Conservation (phyloP, 2,329 filamentous ascomycete genomes). For the Lachnellula subtilissima region DNA sequence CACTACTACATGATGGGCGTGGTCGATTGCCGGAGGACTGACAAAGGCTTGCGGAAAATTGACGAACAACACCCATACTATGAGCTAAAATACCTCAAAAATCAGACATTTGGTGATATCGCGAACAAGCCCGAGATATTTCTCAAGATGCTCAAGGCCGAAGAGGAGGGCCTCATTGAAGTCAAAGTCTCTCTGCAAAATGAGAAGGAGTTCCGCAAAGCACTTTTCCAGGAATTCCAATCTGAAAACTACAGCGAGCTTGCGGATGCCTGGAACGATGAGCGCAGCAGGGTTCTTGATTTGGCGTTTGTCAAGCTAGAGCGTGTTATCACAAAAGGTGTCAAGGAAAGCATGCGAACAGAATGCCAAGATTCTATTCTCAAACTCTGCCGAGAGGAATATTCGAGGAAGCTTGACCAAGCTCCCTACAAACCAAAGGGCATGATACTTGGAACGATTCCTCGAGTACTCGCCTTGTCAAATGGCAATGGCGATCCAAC, state of each 20-base stretch:
- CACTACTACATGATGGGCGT: conserved; percentile 79
- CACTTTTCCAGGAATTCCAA: conserved; percentile 77
- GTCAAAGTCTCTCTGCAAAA: conserved; percentile 75
- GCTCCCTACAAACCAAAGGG: conserved; percentile 94
- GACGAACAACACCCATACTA: conserved; percentile 95
- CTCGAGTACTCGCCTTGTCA: conserved; percentile 80
- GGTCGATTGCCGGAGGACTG: conserved; percentile 83
- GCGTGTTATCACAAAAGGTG: conserved; percentile 77
- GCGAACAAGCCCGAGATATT: conserved; percentile 83
- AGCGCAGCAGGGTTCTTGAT: conserved; percentile 81
- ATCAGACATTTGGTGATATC: conserved; percentile 78
- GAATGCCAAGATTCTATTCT: conserved; percentile 91
- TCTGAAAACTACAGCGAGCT: conserved; percentile 95
- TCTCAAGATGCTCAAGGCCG: conserved; percentile 94
- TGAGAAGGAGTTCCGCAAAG: conserved; percentile 68
- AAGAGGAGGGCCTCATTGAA: conserved; percentile 87
- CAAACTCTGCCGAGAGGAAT: conserved; percentile 83
- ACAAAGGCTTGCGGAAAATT: conserved; percentile 89
- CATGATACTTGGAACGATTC: conserved; percentile 81
- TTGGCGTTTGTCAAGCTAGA: conserved; percentile 77
- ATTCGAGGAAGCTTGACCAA: conserved; percentile 85
- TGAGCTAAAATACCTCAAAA: conserved; percentile 93
- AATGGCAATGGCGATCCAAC: conserved; percentile 71
- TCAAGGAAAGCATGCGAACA: conserved; percentile 90
- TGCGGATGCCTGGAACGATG: conserved; percentile 89